A percentile compares a stretch with the other conserved stretches of the same genome.
Evolutionary conservation across 257 asterid genomes (phyloP).

Genomic region (Capsicum chinense): DNA sequence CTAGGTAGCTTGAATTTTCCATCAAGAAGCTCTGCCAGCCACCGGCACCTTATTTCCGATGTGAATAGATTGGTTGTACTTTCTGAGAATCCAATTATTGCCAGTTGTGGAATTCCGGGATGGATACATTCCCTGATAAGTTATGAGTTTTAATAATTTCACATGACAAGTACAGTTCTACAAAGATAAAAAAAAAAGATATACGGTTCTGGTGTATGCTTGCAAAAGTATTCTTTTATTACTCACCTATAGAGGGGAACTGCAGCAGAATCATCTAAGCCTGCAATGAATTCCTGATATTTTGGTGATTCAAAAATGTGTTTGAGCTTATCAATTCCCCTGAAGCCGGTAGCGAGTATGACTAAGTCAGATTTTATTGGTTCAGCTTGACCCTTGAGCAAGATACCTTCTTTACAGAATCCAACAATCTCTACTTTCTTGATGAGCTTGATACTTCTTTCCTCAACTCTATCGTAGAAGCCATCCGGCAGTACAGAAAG

Average conservation of each 20-base stretch:
- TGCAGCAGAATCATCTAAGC: constrained; percentile 25
- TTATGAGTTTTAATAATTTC: background rate
- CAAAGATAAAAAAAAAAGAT: too few species aligned
- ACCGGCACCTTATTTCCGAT: constrained; percentile 50
- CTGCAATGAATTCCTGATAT: constrained; percentile 39
- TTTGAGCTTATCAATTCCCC: constrained; percentile 48
- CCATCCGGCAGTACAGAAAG: too few species aligned
- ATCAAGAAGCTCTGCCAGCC: constrained; percentile 54
- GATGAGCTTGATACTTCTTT: too few species aligned
- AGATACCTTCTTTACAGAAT: too few species aligned
- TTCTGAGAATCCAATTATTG: constrained; percentile 55
- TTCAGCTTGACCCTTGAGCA: too few species aligned
- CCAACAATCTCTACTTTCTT: too few species aligned
- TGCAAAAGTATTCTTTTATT: too few species aligned
- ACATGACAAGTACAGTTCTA: too few species aligned
- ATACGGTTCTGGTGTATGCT: too few species aligned
- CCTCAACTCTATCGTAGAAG: too few species aligned
- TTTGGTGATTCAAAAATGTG: constrained; percentile 37
- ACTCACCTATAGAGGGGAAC: constrained; percentile 52
- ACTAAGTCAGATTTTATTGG: background rate
- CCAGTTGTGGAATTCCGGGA: constrained; percentile 56
- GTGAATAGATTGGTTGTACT: constrained; percentile 45
- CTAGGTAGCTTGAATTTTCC: constrained; percentile 53
- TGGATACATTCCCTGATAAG: constrained; percentile 48
- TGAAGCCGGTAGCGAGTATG: constrained; percentile 58